phyloP scores from a whole-genome alignment of 495 filamentous ascomycete species.

The Cercophora samala region DNA sequence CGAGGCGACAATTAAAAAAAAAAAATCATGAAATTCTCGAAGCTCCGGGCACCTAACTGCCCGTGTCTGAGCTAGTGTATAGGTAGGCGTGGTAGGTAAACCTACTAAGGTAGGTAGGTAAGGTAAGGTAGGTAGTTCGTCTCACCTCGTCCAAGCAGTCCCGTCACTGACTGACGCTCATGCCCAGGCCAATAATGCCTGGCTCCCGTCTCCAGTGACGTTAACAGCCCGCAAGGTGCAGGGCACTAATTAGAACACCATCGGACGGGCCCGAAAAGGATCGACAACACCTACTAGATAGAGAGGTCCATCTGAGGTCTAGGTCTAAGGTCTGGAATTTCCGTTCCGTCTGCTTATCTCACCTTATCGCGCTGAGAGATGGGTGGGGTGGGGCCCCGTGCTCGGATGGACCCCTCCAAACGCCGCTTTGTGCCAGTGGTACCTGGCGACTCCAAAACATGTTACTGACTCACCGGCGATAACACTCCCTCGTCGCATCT shows the following conservation, averaged over 20 bases:
- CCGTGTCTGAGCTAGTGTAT: background rate
- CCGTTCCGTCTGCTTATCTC: background rate
- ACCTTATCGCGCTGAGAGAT: constrained; percentile 15
- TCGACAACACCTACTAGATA: too few relatives aligned
- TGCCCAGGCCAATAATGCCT: background rate
- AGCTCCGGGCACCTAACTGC: background rate
- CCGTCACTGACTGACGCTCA: too few relatives aligned
- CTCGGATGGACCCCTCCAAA: background rate
- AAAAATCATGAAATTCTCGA: background rate
- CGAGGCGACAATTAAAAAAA: background rate
- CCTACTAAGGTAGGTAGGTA: background rate
- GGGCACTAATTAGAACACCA: background rate
- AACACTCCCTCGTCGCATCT: constrained; percentile 1
- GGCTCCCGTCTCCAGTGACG: background rate
- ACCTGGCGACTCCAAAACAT: background rate
- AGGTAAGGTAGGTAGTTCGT: too few relatives aligned
- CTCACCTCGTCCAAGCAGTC: too few relatives aligned
- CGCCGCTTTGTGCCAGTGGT: background rate
- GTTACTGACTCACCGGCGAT: background rate
- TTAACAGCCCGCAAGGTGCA: background rate
- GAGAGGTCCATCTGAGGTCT: too few relatives aligned
- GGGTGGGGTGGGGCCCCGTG: background rate
- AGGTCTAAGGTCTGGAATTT: background rate
- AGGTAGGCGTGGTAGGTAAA: too few relatives aligned
- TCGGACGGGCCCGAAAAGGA: background rate